These are phyloP conservation scores for Nothophytophthora sp. DNA, from an alignment of 352 stramenopile species.

Conservation along the genomic window DNA sequence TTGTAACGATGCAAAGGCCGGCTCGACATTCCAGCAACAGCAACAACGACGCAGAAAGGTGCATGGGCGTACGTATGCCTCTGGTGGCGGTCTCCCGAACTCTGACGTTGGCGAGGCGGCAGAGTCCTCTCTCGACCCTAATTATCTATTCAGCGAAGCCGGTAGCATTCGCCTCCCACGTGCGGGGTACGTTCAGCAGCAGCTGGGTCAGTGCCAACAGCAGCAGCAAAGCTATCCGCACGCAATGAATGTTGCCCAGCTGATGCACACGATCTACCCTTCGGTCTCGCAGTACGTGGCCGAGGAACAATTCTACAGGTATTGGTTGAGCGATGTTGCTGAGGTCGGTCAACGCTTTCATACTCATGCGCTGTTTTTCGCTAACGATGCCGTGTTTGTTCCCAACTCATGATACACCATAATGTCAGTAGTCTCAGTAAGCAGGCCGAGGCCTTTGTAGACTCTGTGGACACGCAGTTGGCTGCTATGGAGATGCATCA, in stretches of 20 bases:
- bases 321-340: slow-evolving; percentile 1
- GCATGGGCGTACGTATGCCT: slow-evolving; percentile 12
- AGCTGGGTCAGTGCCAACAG: slow-evolving; percentile 6
- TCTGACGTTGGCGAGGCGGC: slow-evolving; percentile 5
- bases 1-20: neutral
- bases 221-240: slow-evolving; percentile 15
- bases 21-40: slow-evolving; percentile 7
- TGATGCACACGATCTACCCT: slow-evolving; percentile 18
- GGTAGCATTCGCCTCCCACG: neutral
- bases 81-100: slow-evolving; percentile 7
- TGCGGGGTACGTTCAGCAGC: slow-evolving; percentile 14
- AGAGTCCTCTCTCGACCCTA: slow-evolving; percentile 15
- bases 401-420: neutral
- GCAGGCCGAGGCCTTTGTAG: slow-evolving; percentile 57
- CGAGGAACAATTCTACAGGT: slow-evolving; percentile 40
- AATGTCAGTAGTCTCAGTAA: slow-evolving; percentile 41
- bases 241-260: slow-evolving; percentile 5
- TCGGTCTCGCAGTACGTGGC: slow-evolving; percentile 20
- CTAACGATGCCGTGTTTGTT: slow-evolving; percentile 10
- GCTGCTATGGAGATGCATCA: slow-evolving; percentile 39
- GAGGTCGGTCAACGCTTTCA: neutral
- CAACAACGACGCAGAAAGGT: slow-evolving; percentile 19
- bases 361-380: neutral
- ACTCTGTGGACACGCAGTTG: slow-evolving; percentile 47
- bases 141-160: slow-evolving; percentile 29